Percentiles rank a stretch among this genome's conserved stretches.
Evolutionary conservation across 2,329 filamentous ascomycete species (phyloP).

Genomic region (Aspergillus quadricinctus): DNA sequence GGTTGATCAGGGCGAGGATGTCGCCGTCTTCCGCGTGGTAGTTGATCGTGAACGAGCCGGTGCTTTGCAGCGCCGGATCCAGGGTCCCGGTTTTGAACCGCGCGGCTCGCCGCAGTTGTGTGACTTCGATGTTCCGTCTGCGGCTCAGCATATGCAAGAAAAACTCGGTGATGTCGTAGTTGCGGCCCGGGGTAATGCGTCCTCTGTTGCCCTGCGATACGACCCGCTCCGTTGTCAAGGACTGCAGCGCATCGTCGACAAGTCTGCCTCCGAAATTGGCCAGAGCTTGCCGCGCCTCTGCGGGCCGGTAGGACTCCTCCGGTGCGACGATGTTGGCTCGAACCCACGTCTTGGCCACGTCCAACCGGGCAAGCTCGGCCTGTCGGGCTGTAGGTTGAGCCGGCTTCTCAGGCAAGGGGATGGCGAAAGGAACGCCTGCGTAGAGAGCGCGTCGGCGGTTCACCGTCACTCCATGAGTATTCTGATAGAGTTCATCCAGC

Average conservation of each 20-base stretch:
- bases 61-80: slow-evolving; percentile 33
- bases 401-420: slow-evolving; percentile 16
- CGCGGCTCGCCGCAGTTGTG: slow-evolving; percentile 38
- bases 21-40: slow-evolving; percentile 42
- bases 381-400: slow-evolving; percentile 9
- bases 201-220: slow-evolving; percentile 38
- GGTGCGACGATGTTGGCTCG: slow-evolving; percentile 45
- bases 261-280: slow-evolving; percentile 28
- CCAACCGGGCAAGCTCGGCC: slow-evolving; percentile 23
- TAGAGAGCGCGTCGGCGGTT: slow-evolving; percentile 32
- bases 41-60: slow-evolving; percentile 28
- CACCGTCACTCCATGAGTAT: slow-evolving; percentile 27
- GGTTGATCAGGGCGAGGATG: slow-evolving; percentile 40
- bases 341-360: slow-evolving; percentile 45
- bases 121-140: slow-evolving; percentile 36
- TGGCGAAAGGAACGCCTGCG: slow-evolving; percentile 34
- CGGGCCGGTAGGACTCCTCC: slow-evolving; percentile 37
- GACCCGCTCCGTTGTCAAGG: slow-evolving; percentile 38
- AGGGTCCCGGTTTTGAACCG: slow-evolving; percentile 41
- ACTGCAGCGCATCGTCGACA: slow-evolving; percentile 37
- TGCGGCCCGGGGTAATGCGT: slow-evolving; percentile 38
- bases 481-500: slow-evolving; percentile 35
- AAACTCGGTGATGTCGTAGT: slow-evolving; percentile 41
- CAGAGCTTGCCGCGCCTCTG: slow-evolving; percentile 33
- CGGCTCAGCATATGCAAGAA: slow-evolving; percentile 39